These are phyloP conservation scores for Fragaria iinumae DNA, from an alignment of 306 rosid genomes.

Conservation along the genomic window DNA sequence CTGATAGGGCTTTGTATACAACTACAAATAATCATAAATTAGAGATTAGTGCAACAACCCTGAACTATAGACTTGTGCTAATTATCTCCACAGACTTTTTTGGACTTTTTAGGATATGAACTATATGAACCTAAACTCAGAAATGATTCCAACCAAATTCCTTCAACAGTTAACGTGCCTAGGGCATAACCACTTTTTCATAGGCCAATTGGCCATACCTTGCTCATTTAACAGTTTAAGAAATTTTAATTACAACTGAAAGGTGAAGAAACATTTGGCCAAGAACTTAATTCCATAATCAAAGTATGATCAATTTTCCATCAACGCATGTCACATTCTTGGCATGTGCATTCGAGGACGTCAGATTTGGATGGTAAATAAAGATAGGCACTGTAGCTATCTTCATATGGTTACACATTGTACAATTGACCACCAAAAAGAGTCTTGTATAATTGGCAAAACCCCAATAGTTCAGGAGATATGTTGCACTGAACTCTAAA, in stretches of 20 bases:
- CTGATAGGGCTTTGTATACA: background rate
- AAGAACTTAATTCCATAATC: background rate
- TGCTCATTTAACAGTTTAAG: background rate
- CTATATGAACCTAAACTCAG: background rate
- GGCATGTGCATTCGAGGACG: background rate
- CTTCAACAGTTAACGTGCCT: background rate
- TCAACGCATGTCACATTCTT: background rate
- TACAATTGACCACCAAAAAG: background rate
- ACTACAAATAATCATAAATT: background rate
- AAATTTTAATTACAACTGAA: background rate
- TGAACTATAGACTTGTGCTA: background rate
- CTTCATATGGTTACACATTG: background rate
- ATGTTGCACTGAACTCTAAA: background rate
- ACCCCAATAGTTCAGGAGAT: background rate
- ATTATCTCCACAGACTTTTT: background rate
- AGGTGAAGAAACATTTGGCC: background rate
- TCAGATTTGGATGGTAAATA: background rate
- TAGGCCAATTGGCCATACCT: background rate
- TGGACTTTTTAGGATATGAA: background rate
- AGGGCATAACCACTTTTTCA: background rate
- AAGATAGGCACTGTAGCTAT: background rate
- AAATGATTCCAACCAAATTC: background rate
- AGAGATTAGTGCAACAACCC: background rate
- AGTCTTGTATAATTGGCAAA: background rate
- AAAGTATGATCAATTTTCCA: background rate